Evolutionary conservation across 164 flowering plant species (phyloP).

Genomic region (Tetracentron sinense): DNA sequence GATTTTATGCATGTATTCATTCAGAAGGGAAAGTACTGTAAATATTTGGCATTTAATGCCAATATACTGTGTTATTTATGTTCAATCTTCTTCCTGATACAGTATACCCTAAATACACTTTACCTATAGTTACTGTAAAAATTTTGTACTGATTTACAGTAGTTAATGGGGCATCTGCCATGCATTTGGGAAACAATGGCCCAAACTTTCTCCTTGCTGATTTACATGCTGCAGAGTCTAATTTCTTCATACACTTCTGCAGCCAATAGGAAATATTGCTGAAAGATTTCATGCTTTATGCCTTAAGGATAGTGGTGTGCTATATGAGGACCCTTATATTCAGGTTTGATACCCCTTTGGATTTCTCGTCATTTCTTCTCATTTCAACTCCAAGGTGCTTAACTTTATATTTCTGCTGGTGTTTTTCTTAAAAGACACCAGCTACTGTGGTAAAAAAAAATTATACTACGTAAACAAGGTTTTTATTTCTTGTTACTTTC

Average conservation of each 20-base stretch:
- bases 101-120: neutral
- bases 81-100: neutral
- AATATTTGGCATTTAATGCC: too few species aligned
- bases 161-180: neutral
- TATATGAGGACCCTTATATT: conserved; percentile 88
- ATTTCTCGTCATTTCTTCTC: neutral
- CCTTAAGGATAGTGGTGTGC: conserved; percentile 92
- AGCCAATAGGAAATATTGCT: conserved; percentile 89
- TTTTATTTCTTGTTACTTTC: neutral
- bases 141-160: too few species aligned
- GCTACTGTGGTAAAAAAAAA: too few species aligned
- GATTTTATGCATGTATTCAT: too few species aligned
- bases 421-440: too few species aligned
- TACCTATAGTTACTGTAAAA: neutral
- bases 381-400: neutral
- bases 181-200: neutral
- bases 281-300: conserved; percentile 87
- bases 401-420: too few species aligned
- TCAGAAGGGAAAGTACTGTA: too few species aligned
- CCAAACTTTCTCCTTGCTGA: neutral
- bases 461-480: too few species aligned
- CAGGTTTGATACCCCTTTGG: conserved; percentile 49
- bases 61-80: too few species aligned
- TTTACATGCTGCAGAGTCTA: neutral
- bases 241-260: conserved; percentile 28